These are phyloP conservation scores for Aspergillus pseudonomiae DNA, from an alignment of 2,329 filamentous ascomycete species.

Conservation along the genomic window DNA sequence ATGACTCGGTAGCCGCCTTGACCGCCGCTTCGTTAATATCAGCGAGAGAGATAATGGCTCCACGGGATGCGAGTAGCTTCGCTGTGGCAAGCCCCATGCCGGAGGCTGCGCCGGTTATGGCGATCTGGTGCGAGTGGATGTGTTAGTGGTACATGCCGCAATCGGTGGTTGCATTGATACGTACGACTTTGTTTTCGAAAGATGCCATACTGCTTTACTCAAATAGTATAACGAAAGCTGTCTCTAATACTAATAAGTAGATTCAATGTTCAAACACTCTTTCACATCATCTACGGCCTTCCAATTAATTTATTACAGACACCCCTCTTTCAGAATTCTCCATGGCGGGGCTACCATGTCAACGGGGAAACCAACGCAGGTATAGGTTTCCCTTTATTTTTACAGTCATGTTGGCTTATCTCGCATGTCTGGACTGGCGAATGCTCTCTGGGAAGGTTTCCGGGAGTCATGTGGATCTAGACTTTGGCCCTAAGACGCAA, in stretches of 20 bases:
- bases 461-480: not conserved
- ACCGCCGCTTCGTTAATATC: not conserved
- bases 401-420: not conserved
- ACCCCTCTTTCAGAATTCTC: not conserved
- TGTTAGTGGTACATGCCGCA: not conserved
- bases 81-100: conserved; percentile 9
- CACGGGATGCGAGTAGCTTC: not conserved
- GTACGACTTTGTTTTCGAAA: not conserved
- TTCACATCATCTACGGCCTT: not conserved
- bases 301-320: not conserved
- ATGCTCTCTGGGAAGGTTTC: not conserved
- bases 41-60: not conserved
- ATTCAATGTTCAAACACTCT: too few relatives aligned
- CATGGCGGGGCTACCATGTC: not conserved
- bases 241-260: not conserved
- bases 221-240: accelerated
- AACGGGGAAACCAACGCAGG: not conserved
- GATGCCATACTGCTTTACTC: not conserved
- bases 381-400: not conserved
- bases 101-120: conserved; percentile 7
- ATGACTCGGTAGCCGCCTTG: not conserved
- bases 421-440: not conserved
- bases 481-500: not conserved
- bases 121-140: not conserved
- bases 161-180: not conserved